A percentile compares a stretch with the other conserved stretches of the same genome.
These are phyloP conservation scores for Dalbergia cochinchinensis DNA, from an alignment of 306 rosid species.

Conservation along the genomic window DNA sequence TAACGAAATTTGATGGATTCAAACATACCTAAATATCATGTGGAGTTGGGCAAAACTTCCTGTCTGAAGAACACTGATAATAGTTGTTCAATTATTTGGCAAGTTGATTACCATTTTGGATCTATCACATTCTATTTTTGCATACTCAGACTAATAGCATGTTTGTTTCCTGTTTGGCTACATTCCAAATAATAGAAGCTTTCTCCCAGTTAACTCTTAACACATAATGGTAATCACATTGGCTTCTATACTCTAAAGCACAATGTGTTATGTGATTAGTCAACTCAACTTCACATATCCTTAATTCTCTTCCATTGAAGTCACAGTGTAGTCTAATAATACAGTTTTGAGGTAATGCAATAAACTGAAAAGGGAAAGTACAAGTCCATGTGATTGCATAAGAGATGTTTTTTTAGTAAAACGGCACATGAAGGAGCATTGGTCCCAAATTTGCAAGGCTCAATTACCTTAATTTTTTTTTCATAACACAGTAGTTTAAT, in stretches of 20 bases:
- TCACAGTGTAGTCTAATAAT: conserved; percentile 44
- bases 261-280: neutral
- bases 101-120: neutral
- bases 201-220: no score
- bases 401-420: conserved; percentile 47
- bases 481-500: neutral
- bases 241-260: neutral
- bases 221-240: neutral
- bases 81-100: neutral
- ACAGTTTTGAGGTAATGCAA: neutral
- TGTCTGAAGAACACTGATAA: neutral
- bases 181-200: no score
- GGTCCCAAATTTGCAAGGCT: conserved; percentile 19
- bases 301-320: conserved; percentile 1
- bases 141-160: neutral
- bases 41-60: neutral
- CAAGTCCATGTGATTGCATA: conserved; percentile 46
- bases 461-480: neutral
- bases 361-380: conserved; percentile 39
- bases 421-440: conserved; percentile 45
- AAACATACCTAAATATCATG: conserved; percentile 16
- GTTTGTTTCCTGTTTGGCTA: no score
- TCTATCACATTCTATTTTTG: neutral
- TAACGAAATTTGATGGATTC: neutral
- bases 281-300: conserved; percentile 24